These are phyloP conservation scores for Aureobasidium pullulans DNA, from an alignment of 2,329 filamentous ascomycete species.

Conservation along the genomic window DNA sequence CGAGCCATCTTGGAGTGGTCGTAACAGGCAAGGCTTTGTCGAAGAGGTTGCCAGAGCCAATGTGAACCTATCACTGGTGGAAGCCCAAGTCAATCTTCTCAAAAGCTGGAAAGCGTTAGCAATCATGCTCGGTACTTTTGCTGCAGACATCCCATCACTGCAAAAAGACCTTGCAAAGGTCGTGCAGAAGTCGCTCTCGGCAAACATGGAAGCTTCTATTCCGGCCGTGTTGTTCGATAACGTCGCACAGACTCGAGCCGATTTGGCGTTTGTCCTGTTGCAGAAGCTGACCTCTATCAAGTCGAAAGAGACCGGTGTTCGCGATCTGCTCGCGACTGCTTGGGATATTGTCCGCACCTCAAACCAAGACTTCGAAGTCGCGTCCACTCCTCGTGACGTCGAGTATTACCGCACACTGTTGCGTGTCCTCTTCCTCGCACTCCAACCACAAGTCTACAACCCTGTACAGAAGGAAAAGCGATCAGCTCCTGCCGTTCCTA, in stretches of 20 bases:
- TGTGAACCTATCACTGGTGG: conserved; percentile 81
- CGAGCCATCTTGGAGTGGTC: conserved; percentile 66
- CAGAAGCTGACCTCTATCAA: conserved; percentile 56
- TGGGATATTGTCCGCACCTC: conserved; percentile 54
- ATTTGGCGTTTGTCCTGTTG: conserved; percentile 73
- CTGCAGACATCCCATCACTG: conserved; percentile 47
- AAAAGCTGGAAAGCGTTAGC: conserved; percentile 85
- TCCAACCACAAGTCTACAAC: conserved; percentile 53
- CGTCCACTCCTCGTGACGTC: conserved; percentile 49
- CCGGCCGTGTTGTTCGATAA: conserved; percentile 76
- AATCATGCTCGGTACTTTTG: conserved; percentile 68
- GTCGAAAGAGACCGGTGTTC: conserved; percentile 44
- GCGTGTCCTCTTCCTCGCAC: conserved; percentile 73
- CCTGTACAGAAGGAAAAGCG: background rate
- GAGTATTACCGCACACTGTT: conserved; percentile 77
- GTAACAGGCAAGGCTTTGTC: conserved; percentile 61
- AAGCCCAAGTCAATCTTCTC: conserved; percentile 81
- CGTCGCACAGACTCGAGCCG: conserved; percentile 67
- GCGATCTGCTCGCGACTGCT: conserved; percentile 47
- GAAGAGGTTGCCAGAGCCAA: conserved; percentile 83
- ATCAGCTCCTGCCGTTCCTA: conserved; percentile 30
- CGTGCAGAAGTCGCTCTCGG: conserved; percentile 66
- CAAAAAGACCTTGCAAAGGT: conserved; percentile 67
- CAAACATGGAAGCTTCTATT: conserved; percentile 65
- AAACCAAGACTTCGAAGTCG: conserved; percentile 52